These are phyloP conservation scores for Erythrobasidium hasegawianum DNA, from an alignment of 1,284 basidiomycete species.

Conservation along the genomic window DNA sequence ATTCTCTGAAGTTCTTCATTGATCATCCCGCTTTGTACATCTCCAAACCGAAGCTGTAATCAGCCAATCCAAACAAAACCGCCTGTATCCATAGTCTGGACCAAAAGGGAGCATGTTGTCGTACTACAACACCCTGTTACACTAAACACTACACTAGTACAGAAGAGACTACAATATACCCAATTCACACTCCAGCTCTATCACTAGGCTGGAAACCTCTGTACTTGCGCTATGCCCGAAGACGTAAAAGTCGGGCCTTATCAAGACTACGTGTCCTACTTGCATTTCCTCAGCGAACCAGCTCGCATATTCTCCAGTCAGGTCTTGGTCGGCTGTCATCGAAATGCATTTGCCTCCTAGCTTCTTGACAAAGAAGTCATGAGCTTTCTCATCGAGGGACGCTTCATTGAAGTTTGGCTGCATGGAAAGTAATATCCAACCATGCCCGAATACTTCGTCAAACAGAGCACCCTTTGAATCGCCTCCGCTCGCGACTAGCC, in stretches of 20 bases:
- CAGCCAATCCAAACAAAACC: too few species aligned
- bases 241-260: conserved; percentile 3
- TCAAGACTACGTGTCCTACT: background rate
- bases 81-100: too few species aligned
- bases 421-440: background rate
- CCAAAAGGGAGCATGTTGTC: too few species aligned
- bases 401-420: background rate
- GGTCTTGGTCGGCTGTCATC: background rate
- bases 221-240: conserved; percentile 1
- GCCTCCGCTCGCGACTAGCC: background rate
- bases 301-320: background rate
- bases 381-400: background rate
- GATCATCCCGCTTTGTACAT: conserved; percentile 24
- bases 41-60: too few species aligned
- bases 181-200: background rate
- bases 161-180: background rate
- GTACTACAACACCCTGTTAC: too few species aligned
- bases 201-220: conserved; percentile 1
- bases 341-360: background rate
- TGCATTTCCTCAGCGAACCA: background rate
- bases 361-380: background rate
- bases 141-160: background rate
- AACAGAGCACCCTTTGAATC: background rate
- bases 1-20: conserved; percentile 31
- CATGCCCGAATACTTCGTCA: background rate